Base-by-base conservation (phyloP, 164 flowering plant species). In the Magnolia officinalis region DNA sequence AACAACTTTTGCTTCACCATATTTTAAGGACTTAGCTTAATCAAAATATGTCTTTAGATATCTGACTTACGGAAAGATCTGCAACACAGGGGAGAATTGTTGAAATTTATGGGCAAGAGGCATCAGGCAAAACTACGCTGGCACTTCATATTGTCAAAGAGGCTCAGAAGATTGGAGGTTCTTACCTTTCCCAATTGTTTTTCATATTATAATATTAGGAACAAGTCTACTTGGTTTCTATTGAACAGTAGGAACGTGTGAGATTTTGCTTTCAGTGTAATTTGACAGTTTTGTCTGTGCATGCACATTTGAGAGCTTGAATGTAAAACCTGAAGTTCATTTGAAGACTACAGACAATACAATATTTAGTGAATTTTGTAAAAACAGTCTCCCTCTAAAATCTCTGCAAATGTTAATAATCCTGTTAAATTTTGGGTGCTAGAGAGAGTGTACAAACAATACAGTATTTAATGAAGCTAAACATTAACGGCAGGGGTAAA, bases 91-190 rank as follows among this genome's bases (percentile, higher is more conserved):
- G 98, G 75, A 89, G 98, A 83, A 86, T 95, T 67, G 89, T 93
- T 73, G 98, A 95, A 81, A 90, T 95, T 66, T 93, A 87, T 85
- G 98, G 98, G 37, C 83, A 74, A 78, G 97, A 95, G 86, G 95
- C 97, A 80, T 93, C 95, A 10, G 98, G 98, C 50, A 95, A 95
- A 83, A 95, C 97, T 77, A 92, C 96, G 1, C 89, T 94, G 74
- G 96, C 91, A 52, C 92, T 92, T 79, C 92, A 92, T 74, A 78
- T 91, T 70, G 91, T 91, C 75, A 91, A 84, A 82, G 98, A 94
- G 86, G 97, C 98, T 82, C 98, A 94, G 84, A 94, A 88, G 85
- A 90, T 82, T 76, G 97, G 98, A 88, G 98, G 98, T 90, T 29
- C 29, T n/a, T 18, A 19, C 23, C 16, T 71, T 37, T 37, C 45